Evolutionary conservation across 2,329 filamentous ascomycete genomes (phyloP).

Genomic region (Fonsecaea pedrosoi): DNA sequence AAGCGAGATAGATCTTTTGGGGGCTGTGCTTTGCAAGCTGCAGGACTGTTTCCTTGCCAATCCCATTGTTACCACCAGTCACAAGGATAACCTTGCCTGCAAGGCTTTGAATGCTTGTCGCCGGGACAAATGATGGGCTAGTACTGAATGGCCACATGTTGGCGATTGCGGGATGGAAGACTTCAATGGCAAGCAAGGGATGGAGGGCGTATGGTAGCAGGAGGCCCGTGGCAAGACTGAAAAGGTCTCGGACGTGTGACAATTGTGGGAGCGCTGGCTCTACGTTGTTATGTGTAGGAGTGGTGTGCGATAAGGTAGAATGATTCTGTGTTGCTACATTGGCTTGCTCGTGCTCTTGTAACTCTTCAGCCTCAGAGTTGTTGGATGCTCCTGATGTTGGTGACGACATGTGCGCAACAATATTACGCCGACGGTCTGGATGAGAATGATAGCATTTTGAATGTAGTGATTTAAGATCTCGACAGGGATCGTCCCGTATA

Average conservation of each 20-base stretch:
- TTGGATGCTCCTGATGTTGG: neutral
- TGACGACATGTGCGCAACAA: slow-evolving; percentile 1
- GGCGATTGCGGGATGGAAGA: slow-evolving; percentile 31
- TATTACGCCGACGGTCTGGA: slow-evolving; percentile 9
- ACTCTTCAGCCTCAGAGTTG: neutral
- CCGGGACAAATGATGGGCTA: slow-evolving; percentile 47
- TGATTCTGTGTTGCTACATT: slow-evolving; percentile 3
- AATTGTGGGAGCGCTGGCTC: neutral
- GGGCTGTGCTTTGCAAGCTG: slow-evolving; percentile 56
- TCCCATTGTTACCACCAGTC: slow-evolving; percentile 55
- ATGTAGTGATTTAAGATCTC: neutral
- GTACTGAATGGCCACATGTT: slow-evolving; percentile 35
- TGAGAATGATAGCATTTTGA: slow-evolving; percentile 10
- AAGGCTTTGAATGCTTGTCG: slow-evolving; percentile 48
- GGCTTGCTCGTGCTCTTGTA: slow-evolving; percentile 1
- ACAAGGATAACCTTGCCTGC: slow-evolving; percentile 54
- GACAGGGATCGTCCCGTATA: neutral
- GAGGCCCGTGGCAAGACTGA: slow-evolving; percentile 28
- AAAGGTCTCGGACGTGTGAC: slow-evolving; percentile 27
- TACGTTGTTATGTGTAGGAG: neutral
- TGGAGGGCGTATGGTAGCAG: slow-evolving; percentile 33
- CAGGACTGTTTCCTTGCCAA: slow-evolving; percentile 55
- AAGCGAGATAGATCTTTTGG: slow-evolving; percentile 54
- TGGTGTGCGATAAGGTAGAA: neutral
- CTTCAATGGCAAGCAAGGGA: slow-evolving; percentile 33